Evolutionary conservation across 2,329 filamentous ascomycete species (phyloP), one percentile per base, ranked within the genome.

Genomic region (Talaromyces atroroseus): DNA sequence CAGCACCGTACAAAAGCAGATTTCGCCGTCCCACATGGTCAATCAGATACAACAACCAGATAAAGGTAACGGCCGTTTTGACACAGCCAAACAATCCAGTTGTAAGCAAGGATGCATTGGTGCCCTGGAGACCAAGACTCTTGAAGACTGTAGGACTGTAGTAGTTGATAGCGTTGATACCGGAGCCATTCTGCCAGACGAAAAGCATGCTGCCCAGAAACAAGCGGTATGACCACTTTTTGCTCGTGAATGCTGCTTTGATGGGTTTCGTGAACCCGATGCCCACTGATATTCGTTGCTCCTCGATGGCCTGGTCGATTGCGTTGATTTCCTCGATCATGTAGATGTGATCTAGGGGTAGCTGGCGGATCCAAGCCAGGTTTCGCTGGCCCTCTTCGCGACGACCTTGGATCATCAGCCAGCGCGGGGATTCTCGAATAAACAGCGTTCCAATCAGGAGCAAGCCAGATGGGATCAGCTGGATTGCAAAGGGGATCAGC

Each of bases 81-180:
- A 91, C 85, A 1, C 90, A 84, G 49, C 88, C 88, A 63, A 89
- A 91, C 60, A 91, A 83, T 21, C 88, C 88, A 0, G 88, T 91
- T 0, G 87, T 88, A 59, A 87, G 77, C 12, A 78, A 77, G 5
- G 78, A 80, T 12, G 49, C n/a, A 54, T 80, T 86, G 23, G 80
- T 82, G 6, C 82, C 82, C 1, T 71, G 78, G n/a, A 88, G 74
- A 14, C 85, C 85, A 42, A 88, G 81, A 12, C 79, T 81, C 59
- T 79, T 80, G 77, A 90, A 89, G 8, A 90, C 81, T 0, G 82
- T 86, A 0, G 87, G 86, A 20, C 52, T 49, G 45, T 54, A 54
- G 29, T 54, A 54, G 44, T 54, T 54, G 32, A 54, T 48, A 2
- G 52, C 52, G 32, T 54, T 54, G 44, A 54, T 54, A 20, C 52